These are phyloP conservation scores for Fomitopsis schrenkii DNA, from an alignment of 1,284 basidiomycete genomes.

Conservation along the genomic window DNA sequence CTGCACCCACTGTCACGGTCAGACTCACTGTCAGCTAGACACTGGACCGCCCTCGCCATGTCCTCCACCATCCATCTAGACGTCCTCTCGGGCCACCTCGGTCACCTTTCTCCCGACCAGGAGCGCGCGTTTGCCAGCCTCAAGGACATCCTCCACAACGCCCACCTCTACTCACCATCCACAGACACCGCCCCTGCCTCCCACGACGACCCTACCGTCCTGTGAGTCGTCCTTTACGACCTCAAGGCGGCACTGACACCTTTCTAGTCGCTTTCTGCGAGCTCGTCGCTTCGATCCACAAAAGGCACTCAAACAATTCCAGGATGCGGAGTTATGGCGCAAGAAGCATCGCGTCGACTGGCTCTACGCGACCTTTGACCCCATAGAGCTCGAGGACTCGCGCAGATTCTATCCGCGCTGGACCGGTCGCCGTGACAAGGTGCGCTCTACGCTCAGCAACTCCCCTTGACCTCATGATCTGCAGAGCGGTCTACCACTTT, in stretches of 20 bases:
- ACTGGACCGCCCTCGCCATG: slow-evolving; percentile 4
- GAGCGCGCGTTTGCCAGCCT: slow-evolving; percentile 45
- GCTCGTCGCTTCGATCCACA: slow-evolving; percentile 60
- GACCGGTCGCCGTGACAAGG: slow-evolving; percentile 76
- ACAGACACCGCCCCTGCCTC: slow-evolving; percentile 34
- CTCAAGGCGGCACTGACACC: neutral
- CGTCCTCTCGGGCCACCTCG: slow-evolving; percentile 47
- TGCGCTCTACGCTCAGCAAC: neutral
- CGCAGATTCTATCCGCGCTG: slow-evolving; percentile 72
- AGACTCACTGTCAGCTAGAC: neutral
- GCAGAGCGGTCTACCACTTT: slow-evolving; percentile 66
- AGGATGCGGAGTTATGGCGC: slow-evolving; percentile 62
- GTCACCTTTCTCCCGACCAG: slow-evolving; percentile 47
- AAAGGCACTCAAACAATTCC: slow-evolving; percentile 69
- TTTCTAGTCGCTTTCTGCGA: slow-evolving; percentile 65
- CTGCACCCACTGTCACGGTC: neutral
- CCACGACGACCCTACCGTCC: slow-evolving; percentile 62
- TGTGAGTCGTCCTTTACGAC: slow-evolving; percentile 40
- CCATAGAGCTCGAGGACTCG: slow-evolving; percentile 54
- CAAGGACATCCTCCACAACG: slow-evolving; percentile 44
- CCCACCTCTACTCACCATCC: slow-evolving; percentile 46
- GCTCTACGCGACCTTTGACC: slow-evolving; percentile 56
- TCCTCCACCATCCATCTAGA: slow-evolving; percentile 19
- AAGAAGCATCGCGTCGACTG: slow-evolving; percentile 53
- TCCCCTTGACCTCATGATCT: neutral